Evolutionary conservation across 768 basidiomycete species (phyloP).

Genomic region (Mycena albidolilacea): DNA sequence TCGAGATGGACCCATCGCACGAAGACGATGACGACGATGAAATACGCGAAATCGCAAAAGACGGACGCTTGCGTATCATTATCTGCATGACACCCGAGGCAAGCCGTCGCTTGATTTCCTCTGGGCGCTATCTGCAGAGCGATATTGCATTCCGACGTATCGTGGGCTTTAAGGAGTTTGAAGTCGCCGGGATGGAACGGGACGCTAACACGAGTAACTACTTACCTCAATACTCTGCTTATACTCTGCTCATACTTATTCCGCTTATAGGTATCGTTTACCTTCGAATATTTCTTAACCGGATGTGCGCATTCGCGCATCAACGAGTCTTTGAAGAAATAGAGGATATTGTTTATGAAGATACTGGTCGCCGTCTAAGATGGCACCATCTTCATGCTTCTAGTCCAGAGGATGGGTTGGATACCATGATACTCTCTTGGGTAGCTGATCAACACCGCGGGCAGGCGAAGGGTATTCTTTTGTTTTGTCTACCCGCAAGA

Average conservation of each 20-base stretch:
- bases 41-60: neutral
- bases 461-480: constrained; percentile 26
- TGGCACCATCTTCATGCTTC: constrained; percentile 13
- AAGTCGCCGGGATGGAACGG: constrained; percentile 10
- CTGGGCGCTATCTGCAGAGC: constrained; percentile 16
- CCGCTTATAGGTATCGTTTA: neutral
- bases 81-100: neutral
- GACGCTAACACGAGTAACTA: constrained; percentile 5
- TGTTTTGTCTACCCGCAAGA: no score
- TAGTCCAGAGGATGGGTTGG: neutral
- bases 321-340: neutral
- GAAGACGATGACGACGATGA: neutral
- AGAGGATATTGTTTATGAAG: constrained; percentile 13
- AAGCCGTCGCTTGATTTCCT: neutral
- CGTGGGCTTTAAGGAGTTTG: constrained; percentile 21
- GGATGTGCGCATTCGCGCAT: neutral
- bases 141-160: constrained; percentile 26
- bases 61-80: neutral
- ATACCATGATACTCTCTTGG: constrained; percentile 9
- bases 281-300: neutral
- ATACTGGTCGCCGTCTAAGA: constrained; percentile 5
- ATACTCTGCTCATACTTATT: neutral
- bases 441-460: constrained; percentile 9
- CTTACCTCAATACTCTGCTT: neutral
- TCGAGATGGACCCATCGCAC: neutral